Base-by-base conservation (phyloP, 2,329 filamentous ascomycete genomes). In the Monilinia vaccinii-corymbosi region DNA sequence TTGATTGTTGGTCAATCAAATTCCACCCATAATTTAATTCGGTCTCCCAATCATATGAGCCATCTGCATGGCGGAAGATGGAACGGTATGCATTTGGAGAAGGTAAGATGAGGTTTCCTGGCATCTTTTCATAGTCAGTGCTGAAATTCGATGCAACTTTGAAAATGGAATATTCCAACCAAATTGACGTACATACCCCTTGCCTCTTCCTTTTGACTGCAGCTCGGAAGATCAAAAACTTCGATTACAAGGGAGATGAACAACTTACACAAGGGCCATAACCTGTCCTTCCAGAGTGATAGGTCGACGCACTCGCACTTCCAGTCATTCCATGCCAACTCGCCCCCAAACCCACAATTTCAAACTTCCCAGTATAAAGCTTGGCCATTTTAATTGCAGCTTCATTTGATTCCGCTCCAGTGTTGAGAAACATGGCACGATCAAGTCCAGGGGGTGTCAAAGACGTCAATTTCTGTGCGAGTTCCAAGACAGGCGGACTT, bases 371-470 rank as follows among this genome's bases (percentile, higher is more conserved):
- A 0, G 84, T 87, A 66, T 79, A 84, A 11, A 76, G 72, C 65
- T 87, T 87, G 4, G 84, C 84, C 64, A 87, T 76, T 60, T 83
- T 81, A 60, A 87, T 83, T 2, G 84, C 84, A 3, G 82, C 82
- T 64, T 88, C 84, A 62, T 78, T 82, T 48, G 75, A 78, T 68
- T 85, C 81, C 3, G 75, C 77, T 1, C 82, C 82, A 0, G 82
- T 85, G 55, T 74, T 81, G 11, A 84, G 73, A 63, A 85, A 85
- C 67, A 84, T 79, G 0, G 81, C 76, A 62, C 80, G 79, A 61
- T 81, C 77, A 0, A 85, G 72, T 0, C 73, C 76, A 0, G 69
- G 65, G 0, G 81, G 81, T 2, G 83, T 74, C 2, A 80, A 68
- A 1, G 70, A 69, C 18, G 76, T 78, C 5, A 85, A 72, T 1